Percentiles rank a stretch among this genome's conserved stretches.
Conservation (phyloP, 1,284 basidiomycete species). For the Microstroma glucosiphilum region DNA sequence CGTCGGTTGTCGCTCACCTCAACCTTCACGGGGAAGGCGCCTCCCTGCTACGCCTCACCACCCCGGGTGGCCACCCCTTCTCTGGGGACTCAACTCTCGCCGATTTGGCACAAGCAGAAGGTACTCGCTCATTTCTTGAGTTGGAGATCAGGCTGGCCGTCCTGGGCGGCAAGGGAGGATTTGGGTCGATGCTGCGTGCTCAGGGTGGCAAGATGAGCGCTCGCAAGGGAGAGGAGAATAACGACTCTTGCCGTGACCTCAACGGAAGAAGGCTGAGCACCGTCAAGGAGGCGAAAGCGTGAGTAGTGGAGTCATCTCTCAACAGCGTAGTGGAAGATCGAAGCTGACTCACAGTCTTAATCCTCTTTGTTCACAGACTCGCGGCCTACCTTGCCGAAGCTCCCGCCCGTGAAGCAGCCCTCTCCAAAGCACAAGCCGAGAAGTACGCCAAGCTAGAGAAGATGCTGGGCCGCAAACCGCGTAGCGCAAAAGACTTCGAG, state of each 20-base stretch:
- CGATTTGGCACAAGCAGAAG: background rate
- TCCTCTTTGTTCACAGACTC: conserved; percentile 58
- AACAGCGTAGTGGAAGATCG: background rate
- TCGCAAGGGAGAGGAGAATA: conserved; percentile 57
- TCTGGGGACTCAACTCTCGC: background rate
- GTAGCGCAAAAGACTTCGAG: conserved; percentile 47
- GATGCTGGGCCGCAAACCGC: conserved; percentile 38
- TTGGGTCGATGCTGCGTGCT: conserved; percentile 89
- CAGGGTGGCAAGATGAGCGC: conserved; percentile 91
- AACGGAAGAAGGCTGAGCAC: conserved; percentile 83
- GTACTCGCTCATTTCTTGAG: conserved; percentile 2
- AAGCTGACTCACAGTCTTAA: background rate
- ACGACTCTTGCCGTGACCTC: conserved; percentile 90
- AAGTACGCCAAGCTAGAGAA: conserved; percentile 74
- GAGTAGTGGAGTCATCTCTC: conserved; percentile 20
- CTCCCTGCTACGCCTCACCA: background rate
- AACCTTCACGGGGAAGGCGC: background rate
- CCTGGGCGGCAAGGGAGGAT: conserved; percentile 92
- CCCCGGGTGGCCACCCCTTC: background rate
- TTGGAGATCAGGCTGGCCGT: conserved; percentile 27
- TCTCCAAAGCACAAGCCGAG: conserved; percentile 61
- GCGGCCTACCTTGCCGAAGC: conserved; percentile 82
- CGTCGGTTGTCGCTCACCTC: background rate
- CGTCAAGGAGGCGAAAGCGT: conserved; percentile 93
- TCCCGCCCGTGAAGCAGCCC: conserved; percentile 69